Evolutionary conservation across 1,139 yeast species (phyloP), one percentile per base, ranked within the genome.

Genomic region (Meyerozyma guilliermondii): DNA sequence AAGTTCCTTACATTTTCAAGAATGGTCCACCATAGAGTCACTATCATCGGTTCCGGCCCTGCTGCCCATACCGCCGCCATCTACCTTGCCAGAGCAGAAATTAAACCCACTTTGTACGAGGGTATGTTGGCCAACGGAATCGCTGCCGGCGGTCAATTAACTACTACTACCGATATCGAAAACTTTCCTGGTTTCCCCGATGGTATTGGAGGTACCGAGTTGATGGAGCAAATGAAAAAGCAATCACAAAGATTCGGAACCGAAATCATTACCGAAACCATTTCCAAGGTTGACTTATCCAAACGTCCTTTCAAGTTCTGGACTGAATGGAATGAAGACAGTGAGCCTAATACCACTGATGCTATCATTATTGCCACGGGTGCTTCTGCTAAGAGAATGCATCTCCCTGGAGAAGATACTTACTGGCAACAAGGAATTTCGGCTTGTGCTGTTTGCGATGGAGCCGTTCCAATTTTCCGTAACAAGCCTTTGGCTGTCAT

Each of bases 21-120:
- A 76, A 83, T 83, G 89, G 86, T 79, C 56, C 96, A 89, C 67
- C 82, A 87, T 71, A 80, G 76, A 69, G 96, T 89, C 50, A 88
- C 95, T 42, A 88, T 91, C 58, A 84, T 91, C 51, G 98, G 98
- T 39, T 91, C 98, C 41, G 98, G 98, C 55, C 98, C 98, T 43
- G 98, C 98, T 48, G 98, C 98, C 44, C 97, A 92, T 75, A 92
- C 98, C 39, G 98, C 98, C 41, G 98, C 98, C 54, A 87, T 92
- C 65, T 92, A 92, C 68, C 76, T 92, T 47, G 83, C 98, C 27
- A 83, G 98, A 67, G 98, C 98, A 33, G 98, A 92, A 73, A 81
- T 89, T 62, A 83, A 86, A 68, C 97, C 98, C 30, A 83, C 88
- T 31, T 66, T 92, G 55, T 92, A 87, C 68, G 98, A 92, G 71